These are phyloP conservation scores for Agroathelia rolfsii DNA, from an alignment of 1,284 basidiomycete genomes.

Conservation along the genomic window DNA sequence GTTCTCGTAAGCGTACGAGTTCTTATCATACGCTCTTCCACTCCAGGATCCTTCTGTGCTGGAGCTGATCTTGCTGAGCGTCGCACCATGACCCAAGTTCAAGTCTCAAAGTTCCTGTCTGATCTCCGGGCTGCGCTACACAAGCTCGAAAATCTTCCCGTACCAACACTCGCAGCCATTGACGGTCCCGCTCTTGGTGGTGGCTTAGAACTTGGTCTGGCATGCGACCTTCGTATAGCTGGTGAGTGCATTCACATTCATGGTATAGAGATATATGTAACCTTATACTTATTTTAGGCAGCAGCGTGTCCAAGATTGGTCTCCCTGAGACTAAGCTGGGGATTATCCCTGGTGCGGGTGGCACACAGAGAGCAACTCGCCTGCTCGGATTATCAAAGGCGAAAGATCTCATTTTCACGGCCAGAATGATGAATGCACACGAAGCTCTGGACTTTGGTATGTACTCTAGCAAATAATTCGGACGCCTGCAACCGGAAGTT, in stretches of 20 bases:
- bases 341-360: slow-evolving; percentile 94
- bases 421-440: slow-evolving; percentile 47
- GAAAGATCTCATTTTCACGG: slow-evolving; percentile 84
- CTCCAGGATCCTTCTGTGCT: slow-evolving; percentile 77
- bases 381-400: slow-evolving; percentile 76
- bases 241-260: slow-evolving; percentile 32
- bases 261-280: neutral
- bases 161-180: slow-evolving; percentile 88
- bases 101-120: slow-evolving; percentile 74
- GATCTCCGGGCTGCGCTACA: slow-evolving; percentile 68
- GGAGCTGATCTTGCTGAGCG: slow-evolving; percentile 88
- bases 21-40: slow-evolving; percentile 70
- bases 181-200: slow-evolving; percentile 91
- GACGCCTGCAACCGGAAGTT: slow-evolving; percentile 1
- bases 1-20: slow-evolving; percentile 49
- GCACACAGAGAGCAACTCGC: slow-evolving; percentile 80
- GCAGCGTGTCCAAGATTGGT: slow-evolving; percentile 68
- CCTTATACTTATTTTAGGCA: slow-evolving; percentile 20
- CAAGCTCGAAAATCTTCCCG: slow-evolving; percentile 68
- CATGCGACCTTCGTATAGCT: slow-evolving; percentile 83
- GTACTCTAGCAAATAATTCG: too few species aligned
- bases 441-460: slow-evolving; percentile 75
- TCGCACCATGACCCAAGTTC: slow-evolving; percentile 63
- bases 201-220: slow-evolving; percentile 79
- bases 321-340: slow-evolving; percentile 80